A percentile compares a stretch with the other conserved stretches of the same genome.
phyloP scores from a whole-genome alignment of 257 asterid species.

The Solanum arcanum region DNA sequence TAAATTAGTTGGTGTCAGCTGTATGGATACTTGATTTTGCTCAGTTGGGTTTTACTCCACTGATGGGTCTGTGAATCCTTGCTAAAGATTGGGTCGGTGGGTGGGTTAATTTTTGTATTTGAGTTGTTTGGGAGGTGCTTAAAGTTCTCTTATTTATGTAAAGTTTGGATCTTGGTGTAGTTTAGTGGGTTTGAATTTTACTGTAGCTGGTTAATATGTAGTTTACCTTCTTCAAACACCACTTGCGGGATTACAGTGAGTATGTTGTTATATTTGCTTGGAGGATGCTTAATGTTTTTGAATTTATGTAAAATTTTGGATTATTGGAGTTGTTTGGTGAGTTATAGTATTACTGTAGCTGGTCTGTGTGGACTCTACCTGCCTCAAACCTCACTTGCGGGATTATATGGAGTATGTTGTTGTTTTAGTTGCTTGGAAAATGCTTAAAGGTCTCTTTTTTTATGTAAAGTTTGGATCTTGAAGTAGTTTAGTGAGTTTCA shows the following conservation, averaged over 20 bases:
- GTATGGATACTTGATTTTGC: background rate
- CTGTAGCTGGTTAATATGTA: background rate
- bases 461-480: background rate
- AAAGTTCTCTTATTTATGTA: background rate
- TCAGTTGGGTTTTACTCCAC: background rate
- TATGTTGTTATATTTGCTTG: background rate
- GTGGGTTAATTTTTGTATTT: background rate
- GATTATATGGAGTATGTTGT: background rate
- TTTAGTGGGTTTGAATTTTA: background rate
- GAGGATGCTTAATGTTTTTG: background rate
- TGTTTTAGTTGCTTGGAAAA: background rate
- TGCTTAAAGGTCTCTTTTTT: background rate
- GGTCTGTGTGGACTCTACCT: background rate
- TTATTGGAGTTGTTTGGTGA: background rate
- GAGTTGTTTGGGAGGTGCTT: background rate
- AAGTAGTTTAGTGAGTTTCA: background rate
- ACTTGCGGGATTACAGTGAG: background rate
- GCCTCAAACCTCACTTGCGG: background rate
- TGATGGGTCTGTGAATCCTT: background rate
- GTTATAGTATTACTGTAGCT: background rate
- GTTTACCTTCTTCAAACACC: background rate
- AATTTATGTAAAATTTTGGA: background rate
- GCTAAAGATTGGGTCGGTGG: background rate
- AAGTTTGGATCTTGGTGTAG: background rate
- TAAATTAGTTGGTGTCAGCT: background rate